Base-by-base conservation (phyloP, 208 protist species). In the Acanthamoeba healyi region DNA sequence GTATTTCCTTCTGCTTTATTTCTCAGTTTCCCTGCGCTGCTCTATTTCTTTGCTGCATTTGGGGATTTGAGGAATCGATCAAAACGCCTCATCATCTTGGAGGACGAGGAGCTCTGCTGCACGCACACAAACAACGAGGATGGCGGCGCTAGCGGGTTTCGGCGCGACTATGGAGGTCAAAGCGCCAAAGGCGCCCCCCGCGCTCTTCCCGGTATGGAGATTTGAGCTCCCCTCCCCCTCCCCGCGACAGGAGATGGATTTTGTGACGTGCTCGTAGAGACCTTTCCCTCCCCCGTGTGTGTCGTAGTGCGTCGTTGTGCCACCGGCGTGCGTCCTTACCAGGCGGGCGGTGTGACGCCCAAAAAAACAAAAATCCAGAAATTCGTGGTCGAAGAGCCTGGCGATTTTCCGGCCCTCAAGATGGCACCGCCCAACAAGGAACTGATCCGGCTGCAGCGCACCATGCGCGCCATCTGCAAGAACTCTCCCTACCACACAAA, bases 191-290 rank as follows among this genome's bases (percentile, higher is more conserved):
- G 38, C 38, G 7, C 72, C 72, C 6, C 72, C 72, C 12, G 38
- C 72, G 14, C 72, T 82, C 72, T 82, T 82, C 24, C 72, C 72
- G 22, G 72, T 82, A 51, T 9, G 65, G n/a, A n/a, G n/a, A n/a
- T n/a, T n/a, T n/a, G n/a, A n/a, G n/a, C n/a, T n/a, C n/a, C n/a
- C n/a, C n/a, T n/a, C n/a, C n/a, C n/a, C n/a, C n/a, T n/a, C n/a
- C n/a, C n/a, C n/a, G n/a, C n/a, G n/a, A n/a, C n/a, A n/a, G n/a
- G n/a, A n/a, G n/a, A n/a, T n/a, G n/a, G n/a, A n/a, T n/a, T n/a
- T n/a, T n/a, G n/a, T n/a, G n/a, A n/a, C n/a, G n/a, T n/a, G n/a
- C n/a, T n/a, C n/a, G n/a, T n/a, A n/a, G n/a, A n/a, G n/a, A n/a
- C 65, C 32, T 61, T 19, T 61, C 19, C 10, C 54, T 61, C 22